phyloP scores from a whole-genome alignment of 208 protist genomes.

The Trichomonas tenax region DNA sequence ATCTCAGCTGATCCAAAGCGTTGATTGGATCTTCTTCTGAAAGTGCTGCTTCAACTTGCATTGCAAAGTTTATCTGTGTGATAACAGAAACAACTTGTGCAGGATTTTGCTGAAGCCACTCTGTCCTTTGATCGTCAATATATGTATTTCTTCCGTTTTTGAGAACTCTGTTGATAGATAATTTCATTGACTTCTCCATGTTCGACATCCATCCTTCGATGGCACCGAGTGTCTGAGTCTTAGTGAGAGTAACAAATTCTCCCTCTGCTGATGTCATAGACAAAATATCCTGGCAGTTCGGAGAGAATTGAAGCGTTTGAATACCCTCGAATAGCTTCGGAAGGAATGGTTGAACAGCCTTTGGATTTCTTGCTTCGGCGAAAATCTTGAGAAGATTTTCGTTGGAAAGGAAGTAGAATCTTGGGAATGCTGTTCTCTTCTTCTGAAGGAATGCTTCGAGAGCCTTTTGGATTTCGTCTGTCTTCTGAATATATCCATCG shows the following conservation, averaged over 20 bases:
- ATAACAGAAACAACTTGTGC: slow-evolving; percentile 71
- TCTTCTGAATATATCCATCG: slow-evolving; percentile 47
- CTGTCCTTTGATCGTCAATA: slow-evolving; percentile 40
- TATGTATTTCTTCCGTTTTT: slow-evolving; percentile 45
- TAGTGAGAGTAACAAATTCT: not conserved
- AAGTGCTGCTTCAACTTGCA: slow-evolving; percentile 66
- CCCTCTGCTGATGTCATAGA: slow-evolving; percentile 31
- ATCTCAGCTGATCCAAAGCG: slow-evolving; percentile 80
- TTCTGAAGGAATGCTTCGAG: slow-evolving; percentile 72
- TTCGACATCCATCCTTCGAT: slow-evolving; percentile 89
- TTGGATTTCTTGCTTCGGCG: slow-evolving; percentile 52
- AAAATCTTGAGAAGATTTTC: slow-evolving; percentile 87
- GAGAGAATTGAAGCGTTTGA: slow-evolving; percentile 22
- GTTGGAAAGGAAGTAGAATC: slow-evolving; percentile 58
- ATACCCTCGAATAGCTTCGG: slow-evolving; percentile 45
- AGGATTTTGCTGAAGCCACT: slow-evolving; percentile 73
- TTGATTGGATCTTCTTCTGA: slow-evolving; percentile 70
- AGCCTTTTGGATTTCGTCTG: slow-evolving; percentile 85
- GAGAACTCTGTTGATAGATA: slow-evolving; percentile 52
- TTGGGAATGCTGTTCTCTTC: slow-evolving; percentile 46
- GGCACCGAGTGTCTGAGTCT: slow-evolving; percentile 39
- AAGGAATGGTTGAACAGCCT: slow-evolving; percentile 47
- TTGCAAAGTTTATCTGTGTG: slow-evolving; percentile 71
- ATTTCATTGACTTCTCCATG: slow-evolving; percentile 73
- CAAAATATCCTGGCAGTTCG: slow-evolving; percentile 67